These are phyloP conservation scores for Russula dissimulans DNA, from an alignment of 768 basidiomycete genomes.

Conservation along the genomic window DNA sequence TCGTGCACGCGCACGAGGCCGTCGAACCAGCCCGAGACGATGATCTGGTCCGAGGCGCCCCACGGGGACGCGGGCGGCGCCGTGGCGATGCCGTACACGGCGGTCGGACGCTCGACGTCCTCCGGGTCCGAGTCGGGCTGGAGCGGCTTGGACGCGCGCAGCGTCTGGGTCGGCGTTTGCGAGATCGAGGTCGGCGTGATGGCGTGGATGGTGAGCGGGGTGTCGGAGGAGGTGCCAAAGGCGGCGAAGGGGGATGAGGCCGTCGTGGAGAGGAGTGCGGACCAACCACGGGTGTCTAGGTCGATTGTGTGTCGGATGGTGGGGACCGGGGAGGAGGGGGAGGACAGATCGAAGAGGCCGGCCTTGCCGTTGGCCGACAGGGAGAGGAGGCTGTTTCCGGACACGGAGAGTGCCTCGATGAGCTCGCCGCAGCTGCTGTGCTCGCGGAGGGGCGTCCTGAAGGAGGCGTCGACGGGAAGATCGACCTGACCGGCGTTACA, in stretches of 20 bases:
- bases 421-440: constrained; percentile 34
- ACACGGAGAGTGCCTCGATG: constrained; percentile 48
- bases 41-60: constrained; percentile 60
- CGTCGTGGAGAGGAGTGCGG: constrained; percentile 43
- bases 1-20: constrained; percentile 67
- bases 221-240: constrained; percentile 54
- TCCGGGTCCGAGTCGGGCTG: constrained; percentile 10
- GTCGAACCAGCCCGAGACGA: constrained; percentile 81
- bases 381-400: constrained; percentile 39
- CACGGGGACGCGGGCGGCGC: constrained; percentile 55
- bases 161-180: constrained; percentile 37
- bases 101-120: constrained; percentile 29
- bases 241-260: constrained; percentile 52
- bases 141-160: constrained; percentile 32
- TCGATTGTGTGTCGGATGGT: constrained; percentile 29
- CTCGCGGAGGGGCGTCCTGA: constrained; percentile 21
- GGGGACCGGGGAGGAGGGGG: constrained; percentile 14
- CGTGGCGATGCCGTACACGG: constrained; percentile 64
- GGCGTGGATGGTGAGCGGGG: constrained; percentile 50
- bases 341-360: constrained; percentile 27
- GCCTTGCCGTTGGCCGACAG: constrained; percentile 49
- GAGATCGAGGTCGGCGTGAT: constrained; percentile 42
- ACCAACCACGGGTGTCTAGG: constrained; percentile 52
- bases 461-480: constrained; percentile 17
- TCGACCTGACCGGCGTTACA: constrained; percentile 14